Percentiles rank a stretch among this genome's conserved stretches.
Conservation (phyloP, 2,329 filamentous ascomycete genomes). For the Curvularia hawaiiensis region DNA sequence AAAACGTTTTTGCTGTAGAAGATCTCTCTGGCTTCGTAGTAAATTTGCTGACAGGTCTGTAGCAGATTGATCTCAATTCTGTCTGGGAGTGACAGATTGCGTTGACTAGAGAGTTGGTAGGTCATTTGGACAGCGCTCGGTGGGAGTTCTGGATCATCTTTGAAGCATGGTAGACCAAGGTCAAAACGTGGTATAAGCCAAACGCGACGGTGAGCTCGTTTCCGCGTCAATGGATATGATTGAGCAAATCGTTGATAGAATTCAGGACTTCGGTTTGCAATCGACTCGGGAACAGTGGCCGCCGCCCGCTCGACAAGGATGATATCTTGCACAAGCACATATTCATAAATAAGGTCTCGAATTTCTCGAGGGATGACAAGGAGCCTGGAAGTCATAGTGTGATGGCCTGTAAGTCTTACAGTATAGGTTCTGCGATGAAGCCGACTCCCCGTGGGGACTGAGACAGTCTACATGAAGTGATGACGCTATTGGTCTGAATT, state of each 20-base stretch:
- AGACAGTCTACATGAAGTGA: not conserved
- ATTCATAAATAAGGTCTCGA: constrained; percentile 28
- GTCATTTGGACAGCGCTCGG: constrained; percentile 26
- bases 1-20: constrained; percentile 35
- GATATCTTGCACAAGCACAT: constrained; percentile 21
- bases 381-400: constrained; percentile 15
- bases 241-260: constrained; percentile 11
- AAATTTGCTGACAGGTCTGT: constrained; percentile 28
- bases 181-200: constrained; percentile 28
- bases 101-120: constrained; percentile 22
- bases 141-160: constrained; percentile 7
- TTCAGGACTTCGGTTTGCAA: constrained; percentile 7
- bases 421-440: not conserved
- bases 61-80: constrained; percentile 19
- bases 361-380: constrained; percentile 28
- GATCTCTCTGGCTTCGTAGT: constrained; percentile 26
- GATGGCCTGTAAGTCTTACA: not conserved
- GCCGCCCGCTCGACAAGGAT: constrained; percentile 25
- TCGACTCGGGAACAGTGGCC: constrained; percentile 4
- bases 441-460: not conserved
- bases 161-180: constrained; percentile 15
- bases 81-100: not conserved
- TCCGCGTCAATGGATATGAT: constrained; percentile 15
- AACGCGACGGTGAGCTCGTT: constrained; percentile 17
- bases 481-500: constrained; percentile 7